Percentiles rank a stretch among this genome's conserved stretches.
These are phyloP conservation scores for Metschnikowia sp. DNA, from an alignment of 805 yeast species.

Conservation along the genomic window DNA sequence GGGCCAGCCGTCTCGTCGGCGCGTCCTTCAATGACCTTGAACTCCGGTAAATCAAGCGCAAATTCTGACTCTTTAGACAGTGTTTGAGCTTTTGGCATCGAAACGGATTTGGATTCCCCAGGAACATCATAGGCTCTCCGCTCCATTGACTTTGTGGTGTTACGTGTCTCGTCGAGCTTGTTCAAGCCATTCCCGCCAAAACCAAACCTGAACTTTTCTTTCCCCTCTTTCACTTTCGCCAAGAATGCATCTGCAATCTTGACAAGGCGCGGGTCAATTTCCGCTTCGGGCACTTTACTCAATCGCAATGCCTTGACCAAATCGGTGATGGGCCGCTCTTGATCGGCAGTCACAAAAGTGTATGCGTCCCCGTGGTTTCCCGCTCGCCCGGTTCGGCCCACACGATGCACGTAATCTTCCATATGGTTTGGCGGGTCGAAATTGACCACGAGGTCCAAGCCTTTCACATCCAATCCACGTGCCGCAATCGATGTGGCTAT, in stretches of 20 bases:
- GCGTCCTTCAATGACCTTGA: constrained; percentile 48
- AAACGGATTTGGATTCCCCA: constrained; percentile 7
- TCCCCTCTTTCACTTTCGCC: constrained; percentile 62
- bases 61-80: not conserved
- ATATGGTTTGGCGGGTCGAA: constrained; percentile 49
- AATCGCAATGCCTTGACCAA: constrained; percentile 64
- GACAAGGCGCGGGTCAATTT: constrained; percentile 49
- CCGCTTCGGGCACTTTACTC: constrained; percentile 42
- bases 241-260: constrained; percentile 54
- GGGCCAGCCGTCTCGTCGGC: constrained; percentile 55
- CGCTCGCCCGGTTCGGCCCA: constrained; percentile 95
- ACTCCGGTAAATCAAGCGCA: constrained; percentile 35
- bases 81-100: not conserved
- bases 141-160: constrained; percentile 48
- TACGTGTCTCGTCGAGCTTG: constrained; percentile 62
- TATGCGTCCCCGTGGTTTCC: constrained; percentile 57
- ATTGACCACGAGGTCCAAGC: constrained; percentile 74
- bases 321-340: constrained; percentile 64
- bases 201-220: constrained; percentile 64
- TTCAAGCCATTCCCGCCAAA: constrained; percentile 93
- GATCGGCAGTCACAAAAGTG: constrained; percentile 62
- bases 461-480: constrained; percentile 91
- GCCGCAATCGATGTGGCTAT: constrained; percentile 95
- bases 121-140: constrained; percentile 44
- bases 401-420: constrained; percentile 95